phyloP scores from a whole-genome alignment of 371 early-diverging fungal species.

The Lichtheimia ornata region DNA sequence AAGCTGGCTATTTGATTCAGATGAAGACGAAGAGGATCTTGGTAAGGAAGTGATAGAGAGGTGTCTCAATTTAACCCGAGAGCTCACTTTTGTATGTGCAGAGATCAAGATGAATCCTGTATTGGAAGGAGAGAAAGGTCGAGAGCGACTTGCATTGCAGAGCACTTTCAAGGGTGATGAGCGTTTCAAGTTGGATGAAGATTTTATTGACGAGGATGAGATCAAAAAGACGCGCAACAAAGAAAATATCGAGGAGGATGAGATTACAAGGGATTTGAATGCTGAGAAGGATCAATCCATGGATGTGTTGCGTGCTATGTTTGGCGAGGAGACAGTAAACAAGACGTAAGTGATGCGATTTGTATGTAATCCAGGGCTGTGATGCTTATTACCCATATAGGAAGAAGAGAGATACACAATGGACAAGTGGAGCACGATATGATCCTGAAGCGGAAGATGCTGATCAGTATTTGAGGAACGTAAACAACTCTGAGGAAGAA shows the following conservation, averaged over 20 bases:
- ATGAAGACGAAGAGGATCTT: constrained; percentile 32
- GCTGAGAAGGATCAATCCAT: constrained; percentile 48
- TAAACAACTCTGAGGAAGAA: constrained; percentile 2
- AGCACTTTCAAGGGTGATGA: constrained; percentile 57
- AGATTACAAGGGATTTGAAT: constrained; percentile 33
- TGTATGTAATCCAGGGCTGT: not conserved
- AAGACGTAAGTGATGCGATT: constrained; percentile 24
- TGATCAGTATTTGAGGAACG: constrained; percentile 18
- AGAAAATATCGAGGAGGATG: constrained; percentile 9
- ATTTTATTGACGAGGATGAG: constrained; percentile 61
- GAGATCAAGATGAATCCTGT: constrained; percentile 58
- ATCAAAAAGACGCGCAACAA: constrained; percentile 25
- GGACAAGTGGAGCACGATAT: constrained; percentile 37
- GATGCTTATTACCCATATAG: not conserved
- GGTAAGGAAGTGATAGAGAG: not conserved
- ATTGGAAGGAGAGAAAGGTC: constrained; percentile 60
- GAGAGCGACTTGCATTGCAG: constrained; percentile 53
- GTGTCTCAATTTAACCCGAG: not conserved
- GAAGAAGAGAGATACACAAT: constrained; percentile 10
- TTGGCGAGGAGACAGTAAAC: constrained; percentile 49
- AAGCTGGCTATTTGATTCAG: constrained; percentile 62
- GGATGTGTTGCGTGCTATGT: constrained; percentile 59
- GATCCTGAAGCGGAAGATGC: constrained; percentile 60
- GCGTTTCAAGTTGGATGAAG: constrained; percentile 60
- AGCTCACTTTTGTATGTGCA: constrained; percentile 6